Percentiles rank a stretch among this genome's conserved stretches.
Evolutionary conservation across 345 rosid genomes (phyloP).

Genomic region (Syzygium jambos): DNA sequence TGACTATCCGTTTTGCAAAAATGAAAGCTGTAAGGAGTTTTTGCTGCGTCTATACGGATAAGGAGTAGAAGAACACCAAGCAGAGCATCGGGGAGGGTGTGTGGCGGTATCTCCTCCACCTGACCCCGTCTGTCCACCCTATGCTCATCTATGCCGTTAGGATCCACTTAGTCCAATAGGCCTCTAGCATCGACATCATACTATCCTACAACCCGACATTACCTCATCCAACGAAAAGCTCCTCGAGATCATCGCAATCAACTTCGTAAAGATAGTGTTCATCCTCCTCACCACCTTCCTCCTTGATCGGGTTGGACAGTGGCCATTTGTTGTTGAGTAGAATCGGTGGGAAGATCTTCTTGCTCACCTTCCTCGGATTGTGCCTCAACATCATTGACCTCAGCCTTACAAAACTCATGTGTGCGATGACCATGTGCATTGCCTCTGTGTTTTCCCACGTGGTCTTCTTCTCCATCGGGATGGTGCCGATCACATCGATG

Average conservation of each 20-base stretch:
- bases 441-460: constrained; percentile 44
- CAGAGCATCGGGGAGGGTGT: background rate
- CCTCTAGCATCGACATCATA: constrained; percentile 67
- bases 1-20: too few relatives aligned
- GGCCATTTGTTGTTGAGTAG: constrained; percentile 62
- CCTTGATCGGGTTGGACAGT: constrained; percentile 56
- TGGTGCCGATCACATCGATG: constrained; percentile 78
- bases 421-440: constrained; percentile 50
- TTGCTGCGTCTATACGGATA: too few relatives aligned
- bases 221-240: constrained; percentile 24
- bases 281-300: constrained; percentile 54
- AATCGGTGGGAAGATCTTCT: constrained; percentile 48
- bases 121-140: constrained; percentile 33
- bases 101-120: constrained; percentile 17
- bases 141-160: constrained; percentile 45
- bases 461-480: constrained; percentile 64
- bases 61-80: background rate
- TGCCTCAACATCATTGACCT: constrained; percentile 39
- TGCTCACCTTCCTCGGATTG: constrained; percentile 24
- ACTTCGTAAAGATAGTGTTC: constrained; percentile 44
- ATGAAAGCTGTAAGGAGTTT: too few relatives aligned
- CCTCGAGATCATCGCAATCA: constrained; percentile 63
- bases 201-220: constrained; percentile 66
- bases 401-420: constrained; percentile 24
- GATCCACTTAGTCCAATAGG: constrained; percentile 66